Evolutionary conservation across 140 eudicot species (phyloP), one percentile per base, ranked within the genome.

Genomic region (Flaveria floridana): DNA sequence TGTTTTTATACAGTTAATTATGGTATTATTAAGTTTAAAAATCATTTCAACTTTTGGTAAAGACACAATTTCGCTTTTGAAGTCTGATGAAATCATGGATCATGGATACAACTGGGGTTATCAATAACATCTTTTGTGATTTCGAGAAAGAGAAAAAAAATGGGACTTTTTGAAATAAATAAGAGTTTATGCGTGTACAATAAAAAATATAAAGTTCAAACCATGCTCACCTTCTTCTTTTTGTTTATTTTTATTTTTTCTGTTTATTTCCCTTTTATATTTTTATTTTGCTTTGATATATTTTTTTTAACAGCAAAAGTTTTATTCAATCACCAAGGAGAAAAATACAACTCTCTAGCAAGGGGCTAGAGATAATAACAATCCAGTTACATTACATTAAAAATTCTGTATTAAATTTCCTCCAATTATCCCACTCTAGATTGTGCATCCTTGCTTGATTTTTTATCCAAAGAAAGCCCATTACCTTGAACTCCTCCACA

Each of bases 161-260:
- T 42, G 42, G 46, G n/a, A 28, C 75, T 65, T 79, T 73, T 14
- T 66, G 62, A 73, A 73, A 66, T 73, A 78, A 78, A 71, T 78
- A 30, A 61, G 30, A 50, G 81, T 48, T 78, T 21, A 13, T 62
- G 79, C 70, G 51, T 65, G 79, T 53, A 52, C 68, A 37, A 72
- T 14, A 42, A 72, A 34, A 6, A 34, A 6, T 44, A 44, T 9
- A 72, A 79, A 46, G 75, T 63, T 48, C 82, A 50, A 62, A 71
- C 65, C 48, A 70, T 61, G 56, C 52, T n/a, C 48, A 6, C 34
- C 15, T 53, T 56, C 26, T 15, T 14, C 53, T 10, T 57, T 21
- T 37, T 72, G 8, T 11, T 2, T 30, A 30, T 30, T 30, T 30
- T 30, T 3, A 3, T 34, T 34, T 15, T 6, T 3, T 51, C 5